These are phyloP conservation scores for Rhizophagus sp. DNA, from an alignment of 192 early-diverging fungal genomes.

Conservation along the genomic window DNA sequence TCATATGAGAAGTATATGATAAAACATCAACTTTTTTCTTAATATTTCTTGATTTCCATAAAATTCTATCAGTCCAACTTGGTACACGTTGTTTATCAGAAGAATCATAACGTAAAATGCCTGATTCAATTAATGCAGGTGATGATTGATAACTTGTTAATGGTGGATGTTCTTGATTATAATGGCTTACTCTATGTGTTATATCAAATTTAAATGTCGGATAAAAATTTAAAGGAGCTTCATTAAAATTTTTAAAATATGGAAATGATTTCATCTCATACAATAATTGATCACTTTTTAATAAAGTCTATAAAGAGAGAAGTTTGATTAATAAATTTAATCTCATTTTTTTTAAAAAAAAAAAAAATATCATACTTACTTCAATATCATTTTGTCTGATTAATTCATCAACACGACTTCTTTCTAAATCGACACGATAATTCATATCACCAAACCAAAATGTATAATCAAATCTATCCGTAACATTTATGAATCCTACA, in stretches of 20 bases:
- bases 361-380: slow-evolving; percentile 19
- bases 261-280: slow-evolving; percentile 30
- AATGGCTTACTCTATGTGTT: background rate
- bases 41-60: slow-evolving; percentile 35
- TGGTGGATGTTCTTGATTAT: background rate
- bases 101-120: slow-evolving; percentile 38
- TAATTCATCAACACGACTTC: slow-evolving; percentile 51
- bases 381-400: slow-evolving; percentile 52
- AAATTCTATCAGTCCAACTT: slow-evolving; percentile 20
- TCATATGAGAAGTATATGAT: slow-evolving; percentile 42
- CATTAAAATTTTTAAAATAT: slow-evolving; percentile 56
- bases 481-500: slow-evolving; percentile 33
- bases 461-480: slow-evolving; percentile 54
- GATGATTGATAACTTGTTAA: background rate
- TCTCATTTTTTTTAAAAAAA: background rate
- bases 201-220: slow-evolving; percentile 85
- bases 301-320: slow-evolving; percentile 34
- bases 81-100: slow-evolving; percentile 49
- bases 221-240: slow-evolving; percentile 65
- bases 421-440: slow-evolving; percentile 63
- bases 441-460: slow-evolving; percentile 84
- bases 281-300: slow-evolving; percentile 48
- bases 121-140: background rate
- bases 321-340: background rate
- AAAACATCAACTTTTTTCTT: slow-evolving; percentile 31